Percentiles rank a stretch among this genome's conserved stretches.
These are phyloP conservation scores for Hanseniaspora gamundiae DNA, from an alignment of 1,139 yeast genomes.

Conservation along the genomic window DNA sequence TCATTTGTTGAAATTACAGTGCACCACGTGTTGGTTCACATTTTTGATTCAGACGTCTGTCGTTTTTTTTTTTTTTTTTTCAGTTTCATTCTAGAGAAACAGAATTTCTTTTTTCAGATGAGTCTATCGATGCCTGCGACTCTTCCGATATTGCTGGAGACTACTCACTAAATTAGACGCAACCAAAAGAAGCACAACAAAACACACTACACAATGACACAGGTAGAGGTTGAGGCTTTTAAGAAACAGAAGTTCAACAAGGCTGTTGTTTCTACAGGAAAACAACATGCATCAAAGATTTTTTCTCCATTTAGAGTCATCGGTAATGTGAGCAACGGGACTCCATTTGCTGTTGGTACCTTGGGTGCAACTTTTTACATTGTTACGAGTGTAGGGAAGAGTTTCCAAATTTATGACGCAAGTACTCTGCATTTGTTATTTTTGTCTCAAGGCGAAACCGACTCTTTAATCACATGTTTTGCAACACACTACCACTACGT, in stretches of 20 bases:
- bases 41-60: no score
- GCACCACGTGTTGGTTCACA: no score
- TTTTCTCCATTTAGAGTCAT: conserved; percentile 47
- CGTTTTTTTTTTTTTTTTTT: no score
- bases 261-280: conserved; percentile 8
- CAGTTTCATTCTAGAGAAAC: no score
- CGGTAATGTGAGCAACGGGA: conserved; percentile 65
- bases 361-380: conserved; percentile 80
- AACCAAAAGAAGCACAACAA: conserved; percentile 1
- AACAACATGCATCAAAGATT: conserved; percentile 28
- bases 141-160: background rate
- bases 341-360: conserved; percentile 81
- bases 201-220: background rate
- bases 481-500: conserved; percentile 78
- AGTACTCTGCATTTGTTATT: conserved; percentile 74
- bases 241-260: conserved; percentile 23
- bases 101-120: no score
- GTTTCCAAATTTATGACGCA: conserved; percentile 91
- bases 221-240: conserved; percentile 5
- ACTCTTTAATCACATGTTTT: conserved; percentile 54
- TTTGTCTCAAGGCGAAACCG: conserved; percentile 72
- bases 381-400: conserved; percentile 79
- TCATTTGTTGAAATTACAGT: no score
- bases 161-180: conserved; percentile 7
- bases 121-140: no score